phyloP scores from a whole-genome alignment of 2,329 filamentous ascomycete genomes.

The Chaetomiaceae sp. region DNA sequence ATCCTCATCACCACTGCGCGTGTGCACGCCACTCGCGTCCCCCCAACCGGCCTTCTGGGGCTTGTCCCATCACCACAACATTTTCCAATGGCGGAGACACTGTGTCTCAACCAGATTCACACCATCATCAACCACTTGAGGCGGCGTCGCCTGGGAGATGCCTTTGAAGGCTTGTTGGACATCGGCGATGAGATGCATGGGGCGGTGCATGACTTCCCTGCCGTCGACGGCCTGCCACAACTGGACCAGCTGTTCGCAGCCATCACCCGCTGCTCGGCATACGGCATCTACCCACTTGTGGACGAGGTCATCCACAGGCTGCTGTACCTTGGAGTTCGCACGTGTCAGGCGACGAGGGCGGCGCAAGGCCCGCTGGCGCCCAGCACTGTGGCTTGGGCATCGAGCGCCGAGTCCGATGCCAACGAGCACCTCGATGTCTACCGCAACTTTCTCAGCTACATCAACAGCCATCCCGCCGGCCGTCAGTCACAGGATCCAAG shows the following conservation, averaged over 20 bases:
- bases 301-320: constrained; percentile 6
- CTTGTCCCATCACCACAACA: background rate
- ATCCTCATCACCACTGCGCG: background rate
- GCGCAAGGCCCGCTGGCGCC: background rate
- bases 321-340: background rate
- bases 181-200: constrained; percentile 10
- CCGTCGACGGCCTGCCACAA: background rate
- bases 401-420: background rate
- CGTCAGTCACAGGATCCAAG: background rate
- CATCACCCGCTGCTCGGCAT: background rate
- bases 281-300: background rate
- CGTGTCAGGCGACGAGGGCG: background rate
- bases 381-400: background rate
- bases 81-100: background rate
- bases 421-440: constrained; percentile 8
- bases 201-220: background rate
- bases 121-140: background rate
- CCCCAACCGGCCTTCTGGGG: background rate
- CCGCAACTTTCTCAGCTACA: constrained; percentile 3
- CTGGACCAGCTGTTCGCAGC: background rate
- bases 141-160: background rate
- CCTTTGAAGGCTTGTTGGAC: constrained; percentile 2
- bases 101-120: background rate
- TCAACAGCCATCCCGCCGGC: background rate
- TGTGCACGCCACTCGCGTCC: background rate